Conservation (phyloP, 208 protist genomes). For the Trichomonas gallinae region DNA sequence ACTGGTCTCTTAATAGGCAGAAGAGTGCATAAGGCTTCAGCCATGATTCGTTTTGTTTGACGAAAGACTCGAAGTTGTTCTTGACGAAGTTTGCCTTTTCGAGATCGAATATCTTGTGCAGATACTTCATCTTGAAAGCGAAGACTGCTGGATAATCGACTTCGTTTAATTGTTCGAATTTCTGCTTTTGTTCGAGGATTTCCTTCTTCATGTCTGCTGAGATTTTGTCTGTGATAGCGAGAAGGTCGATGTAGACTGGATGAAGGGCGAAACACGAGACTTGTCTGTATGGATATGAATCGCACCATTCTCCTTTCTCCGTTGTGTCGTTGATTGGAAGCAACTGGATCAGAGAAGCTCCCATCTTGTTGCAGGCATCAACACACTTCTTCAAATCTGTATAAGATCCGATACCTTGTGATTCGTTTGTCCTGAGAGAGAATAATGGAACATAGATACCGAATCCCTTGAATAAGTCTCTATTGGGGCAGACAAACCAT, state of each 20-base stretch:
- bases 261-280: neutral
- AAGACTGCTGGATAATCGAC: neutral
- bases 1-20: neutral
- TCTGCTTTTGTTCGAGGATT: neutral
- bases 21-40: neutral
- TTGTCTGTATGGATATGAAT: neutral
- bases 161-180: neutral
- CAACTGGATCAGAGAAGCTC: neutral
- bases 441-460: neutral
- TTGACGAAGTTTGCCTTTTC: neutral
- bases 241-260: neutral
- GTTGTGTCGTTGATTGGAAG: conserved; percentile 10
- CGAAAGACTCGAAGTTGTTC: neutral
- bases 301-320: neutral
- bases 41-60: neutral
- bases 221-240: neutral
- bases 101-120: neutral
- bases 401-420: neutral
- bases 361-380: neutral
- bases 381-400: neutral
- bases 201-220: neutral
- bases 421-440: neutral
- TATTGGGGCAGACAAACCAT: neutral
- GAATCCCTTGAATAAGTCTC: neutral
- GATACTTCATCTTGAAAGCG: neutral